These are phyloP conservation scores for Coccomyxa sp. DNA, from an alignment of 139 green algal genomes.

Conservation along the genomic window DNA sequence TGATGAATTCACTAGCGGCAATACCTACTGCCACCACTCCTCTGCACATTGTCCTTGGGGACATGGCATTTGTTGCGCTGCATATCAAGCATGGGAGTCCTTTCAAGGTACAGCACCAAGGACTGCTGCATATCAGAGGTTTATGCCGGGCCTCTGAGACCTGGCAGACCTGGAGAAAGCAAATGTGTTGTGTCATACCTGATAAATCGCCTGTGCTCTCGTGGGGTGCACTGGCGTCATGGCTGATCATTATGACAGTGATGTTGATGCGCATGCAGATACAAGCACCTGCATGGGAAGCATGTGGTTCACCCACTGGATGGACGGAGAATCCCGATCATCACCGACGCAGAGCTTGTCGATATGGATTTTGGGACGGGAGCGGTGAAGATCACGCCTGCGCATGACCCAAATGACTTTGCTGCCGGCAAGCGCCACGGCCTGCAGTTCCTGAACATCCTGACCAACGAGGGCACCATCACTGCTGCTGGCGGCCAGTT, in stretches of 20 bases:
- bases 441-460: conserved; percentile 94
- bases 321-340: conserved; percentile 86
- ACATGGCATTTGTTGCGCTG: too few species aligned
- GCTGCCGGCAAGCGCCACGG: conserved; percentile 67
- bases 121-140: too few species aligned
- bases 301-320: conserved; percentile 83
- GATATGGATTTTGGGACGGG: conserved; percentile 94
- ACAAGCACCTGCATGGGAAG: conserved; percentile 78
- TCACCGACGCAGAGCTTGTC: conserved; percentile 90
- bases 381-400: conserved; percentile 94
- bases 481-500: conserved; percentile 80
- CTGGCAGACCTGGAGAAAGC: too few species aligned
- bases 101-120: too few species aligned
- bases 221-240: too few species aligned
- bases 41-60: too few species aligned
- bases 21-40: too few species aligned
- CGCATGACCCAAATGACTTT: conserved; percentile 97
- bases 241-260: background rate
- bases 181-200: too few species aligned
- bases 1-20: too few species aligned
- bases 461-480: conserved; percentile 88
- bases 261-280: conserved; percentile 32
- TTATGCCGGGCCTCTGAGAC: too few species aligned
- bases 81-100: too few species aligned
- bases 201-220: too few species aligned